A percentile compares a stretch with the other conserved stretches of the same genome.
Conservation (phyloP, 139 green algal species). For the Pseudopediastrum boryanum region DNA sequence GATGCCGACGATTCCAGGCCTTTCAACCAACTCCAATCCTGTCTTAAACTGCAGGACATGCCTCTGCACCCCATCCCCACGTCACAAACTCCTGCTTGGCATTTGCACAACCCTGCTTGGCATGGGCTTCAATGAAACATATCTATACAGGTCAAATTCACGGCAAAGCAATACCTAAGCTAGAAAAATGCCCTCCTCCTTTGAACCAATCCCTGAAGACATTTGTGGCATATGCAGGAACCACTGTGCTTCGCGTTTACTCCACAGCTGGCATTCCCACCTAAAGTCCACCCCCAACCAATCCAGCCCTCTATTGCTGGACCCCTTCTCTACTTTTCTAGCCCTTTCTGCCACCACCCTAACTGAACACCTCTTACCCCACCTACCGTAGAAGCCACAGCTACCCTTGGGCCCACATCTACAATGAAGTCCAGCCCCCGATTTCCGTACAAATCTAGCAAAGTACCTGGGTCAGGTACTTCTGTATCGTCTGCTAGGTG, state of each 20-base stretch:
- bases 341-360: neutral
- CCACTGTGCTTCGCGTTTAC: neutral
- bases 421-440: constrained; percentile 86
- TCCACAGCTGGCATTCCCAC: neutral
- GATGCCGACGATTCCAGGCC: no score
- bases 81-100: no score
- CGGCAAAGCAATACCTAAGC: no score
- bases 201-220: no score
- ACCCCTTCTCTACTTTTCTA: neutral
- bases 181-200: no score
- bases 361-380: neutral
- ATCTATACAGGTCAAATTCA: no score
- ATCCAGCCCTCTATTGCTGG: neutral
- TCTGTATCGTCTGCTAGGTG: constrained; percentile 43
- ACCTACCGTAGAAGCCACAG: constrained; percentile 68
- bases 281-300: neutral
- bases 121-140: no score
- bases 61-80: no score
- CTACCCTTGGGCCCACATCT: constrained; percentile 61
- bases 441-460: constrained; percentile 72
- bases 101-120: no score
- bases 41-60: no score
- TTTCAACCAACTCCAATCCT: no score
- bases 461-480: constrained; percentile 69
- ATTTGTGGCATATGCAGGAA: no score